These are phyloP conservation scores for Lolium multiflorum DNA, from an alignment of 176 grass and related monocot species.

Conservation along the genomic window DNA sequence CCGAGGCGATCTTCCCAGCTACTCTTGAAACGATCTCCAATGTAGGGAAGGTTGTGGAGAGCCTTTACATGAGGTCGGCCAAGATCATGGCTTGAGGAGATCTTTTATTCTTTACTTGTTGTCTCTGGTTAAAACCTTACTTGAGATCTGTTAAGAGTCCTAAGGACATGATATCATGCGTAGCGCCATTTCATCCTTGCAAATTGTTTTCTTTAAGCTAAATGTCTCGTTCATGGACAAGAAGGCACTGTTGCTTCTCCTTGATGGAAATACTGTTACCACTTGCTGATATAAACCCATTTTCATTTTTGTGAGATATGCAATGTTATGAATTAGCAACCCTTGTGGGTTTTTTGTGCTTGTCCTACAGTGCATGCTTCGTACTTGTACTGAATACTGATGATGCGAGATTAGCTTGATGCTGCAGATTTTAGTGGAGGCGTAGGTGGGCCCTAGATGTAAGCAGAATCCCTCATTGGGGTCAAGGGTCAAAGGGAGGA, in stretches of 20 bases:
- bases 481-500: constrained; percentile 4
- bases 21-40: constrained; percentile 78
- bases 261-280: constrained; percentile 4
- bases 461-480: constrained; percentile 25
- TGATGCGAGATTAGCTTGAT: constrained; percentile 1
- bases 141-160: constrained; percentile 12
- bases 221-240: constrained; percentile 20
- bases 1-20: constrained; percentile 81
- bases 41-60: constrained; percentile 80
- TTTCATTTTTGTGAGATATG: background rate
- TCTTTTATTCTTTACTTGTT: background rate
- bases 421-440: background rate
- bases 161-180: background rate
- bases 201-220: background rate
- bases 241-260: constrained; percentile 15
- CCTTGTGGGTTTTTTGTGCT: background rate
- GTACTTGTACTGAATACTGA: background rate
- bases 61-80: constrained; percentile 82
- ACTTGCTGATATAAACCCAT: background rate
- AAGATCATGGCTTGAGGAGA: constrained; percentile 73
- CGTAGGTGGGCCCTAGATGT: constrained; percentile 18
- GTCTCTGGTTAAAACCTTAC: background rate
- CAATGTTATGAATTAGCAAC: background rate
- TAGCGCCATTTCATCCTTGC: background rate
- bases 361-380: background rate